A percentile compares a stretch with the other conserved stretches of the same genome.
These are phyloP conservation scores for Saccharomyces hybrid DNA, from an alignment of 1,139 yeast genomes.

Conservation along the genomic window DNA sequence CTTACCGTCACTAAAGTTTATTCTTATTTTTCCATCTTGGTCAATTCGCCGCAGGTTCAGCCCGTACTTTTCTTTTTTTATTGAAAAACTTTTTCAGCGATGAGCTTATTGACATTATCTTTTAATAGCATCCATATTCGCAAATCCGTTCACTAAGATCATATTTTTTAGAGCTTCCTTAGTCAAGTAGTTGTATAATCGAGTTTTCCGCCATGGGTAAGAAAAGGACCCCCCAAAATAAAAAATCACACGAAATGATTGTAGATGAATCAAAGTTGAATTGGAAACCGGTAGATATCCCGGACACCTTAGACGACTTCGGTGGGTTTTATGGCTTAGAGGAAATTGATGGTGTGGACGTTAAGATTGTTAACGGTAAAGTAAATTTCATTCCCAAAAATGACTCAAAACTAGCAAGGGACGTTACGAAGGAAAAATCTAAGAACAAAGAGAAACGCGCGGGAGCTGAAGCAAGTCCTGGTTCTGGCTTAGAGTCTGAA, in stretches of 20 bases:
- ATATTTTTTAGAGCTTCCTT: neutral
- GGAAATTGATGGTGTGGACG: conserved; percentile 89
- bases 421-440: conserved; percentile 12
- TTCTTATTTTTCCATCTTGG: neutral
- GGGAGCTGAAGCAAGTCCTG: conserved; percentile 4
- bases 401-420: conserved; percentile 15
- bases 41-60: neutral
- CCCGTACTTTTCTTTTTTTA: neutral
- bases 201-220: neutral
- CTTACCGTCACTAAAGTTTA: neutral
- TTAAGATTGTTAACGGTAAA: conserved; percentile 53
- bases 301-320: conserved; percentile 77
- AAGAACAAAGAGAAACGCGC: conserved; percentile 9
- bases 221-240: conserved; percentile 2
- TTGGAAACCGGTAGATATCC: conserved; percentile 81
- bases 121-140: neutral
- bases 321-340: conserved; percentile 90
- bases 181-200: neutral
- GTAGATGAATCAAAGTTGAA: conserved; percentile 31
- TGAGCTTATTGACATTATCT: neutral
- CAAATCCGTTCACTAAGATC: neutral
- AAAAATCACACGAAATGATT: neutral
- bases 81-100: neutral
- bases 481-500: conserved; percentile 13
- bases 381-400: conserved; percentile 55